Base-by-base conservation (phyloP, 1,284 basidiomycete genomes). In the Sparassis latifolia region DNA sequence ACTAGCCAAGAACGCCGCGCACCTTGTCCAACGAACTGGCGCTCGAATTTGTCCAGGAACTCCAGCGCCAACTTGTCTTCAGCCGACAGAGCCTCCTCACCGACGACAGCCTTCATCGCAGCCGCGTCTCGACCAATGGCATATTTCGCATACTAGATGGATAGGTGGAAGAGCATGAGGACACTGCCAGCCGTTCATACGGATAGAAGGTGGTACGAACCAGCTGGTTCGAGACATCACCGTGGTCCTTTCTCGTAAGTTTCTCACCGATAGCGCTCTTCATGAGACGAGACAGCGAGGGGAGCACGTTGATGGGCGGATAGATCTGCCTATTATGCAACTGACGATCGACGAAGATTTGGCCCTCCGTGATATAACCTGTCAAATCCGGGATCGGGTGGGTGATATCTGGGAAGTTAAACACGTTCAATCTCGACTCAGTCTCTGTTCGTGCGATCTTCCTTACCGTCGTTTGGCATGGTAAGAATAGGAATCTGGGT, bases 331-430 rank as follows among this genome's bases (percentile, higher is more conserved):
- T 79, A 74, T 95, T 94, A 77, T 93, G 79, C 68, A 95, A 73
- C 66, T 91, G 89, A 61, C 96, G 88, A 77, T 99, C 97, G 65
- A 99, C 91, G 71, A 91, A 97, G 72, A 99, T 97, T 75, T 99
- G 97, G 48, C 97, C 97, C 77, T 98, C 89, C 42, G 96, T 98
- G 69, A 99, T 99, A 75, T 99, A 99, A 48, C 97, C 97, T 60
- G 94, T 99, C 74, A 99, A 79, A 84, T 99, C 97, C 62, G 96
- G 97, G 72, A 99, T 99, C 52, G 97, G 97, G 72, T 99, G 97
- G 42, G 97, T 99, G 70, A 99, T 99, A 79, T 99, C 94, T 95
- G 45, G 31, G 40, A 37, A 43, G 29, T 29, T 28, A 42, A 20
- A 20, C 20, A 20, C 20, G 20, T 20, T 20, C 20, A 20, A 20